Percentiles rank a stretch among this genome's conserved stretches.
These are phyloP conservation scores for Guyanaporus albipodus DNA, from an alignment of 768 basidiomycete species.

Conservation along the genomic window DNA sequence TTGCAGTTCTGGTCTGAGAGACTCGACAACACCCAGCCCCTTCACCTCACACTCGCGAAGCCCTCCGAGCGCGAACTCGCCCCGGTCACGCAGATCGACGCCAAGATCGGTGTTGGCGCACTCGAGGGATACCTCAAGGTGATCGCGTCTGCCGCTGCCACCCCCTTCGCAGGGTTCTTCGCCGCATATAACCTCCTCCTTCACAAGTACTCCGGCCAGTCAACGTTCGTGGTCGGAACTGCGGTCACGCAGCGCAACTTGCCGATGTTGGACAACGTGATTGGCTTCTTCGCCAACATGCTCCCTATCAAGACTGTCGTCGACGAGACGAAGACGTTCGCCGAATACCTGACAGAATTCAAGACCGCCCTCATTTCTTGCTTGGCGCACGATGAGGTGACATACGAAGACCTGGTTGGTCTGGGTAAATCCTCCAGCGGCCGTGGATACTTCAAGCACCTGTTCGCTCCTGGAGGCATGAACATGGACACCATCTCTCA, in stretches of 20 bases:
- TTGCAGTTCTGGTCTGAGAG: slow-evolving; percentile 24
- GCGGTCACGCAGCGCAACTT: slow-evolving; percentile 31
- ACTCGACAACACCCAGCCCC: slow-evolving; percentile 14
- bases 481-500: slow-evolving; percentile 25
- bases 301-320: slow-evolving; percentile 28
- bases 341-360: slow-evolving; percentile 22
- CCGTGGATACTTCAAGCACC: slow-evolving; percentile 31
- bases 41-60: slow-evolving; percentile 24
- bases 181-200: slow-evolving; percentile 32
- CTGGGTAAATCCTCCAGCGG: slow-evolving; percentile 22
- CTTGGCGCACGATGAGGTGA: slow-evolving; percentile 27
- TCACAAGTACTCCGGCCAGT: slow-evolving; percentile 31
- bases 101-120: slow-evolving; percentile 16
- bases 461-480: slow-evolving; percentile 30
- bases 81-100: slow-evolving; percentile 27
- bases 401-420: slow-evolving; percentile 29
- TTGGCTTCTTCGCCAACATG: slow-evolving; percentile 32
- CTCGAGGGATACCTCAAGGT: slow-evolving; percentile 21
- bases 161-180: slow-evolving; percentile 30
- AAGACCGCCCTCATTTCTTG: slow-evolving; percentile 21
- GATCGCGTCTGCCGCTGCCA: slow-evolving; percentile 15
- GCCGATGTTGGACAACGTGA: slow-evolving; percentile 23
- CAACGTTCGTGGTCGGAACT: slow-evolving; percentile 28
- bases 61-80: slow-evolving; percentile 26
- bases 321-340: slow-evolving; percentile 24